phyloP scores from a whole-genome alignment of 176 grass and related monocot genomes.

The Puccinellia tenuiflora region DNA sequence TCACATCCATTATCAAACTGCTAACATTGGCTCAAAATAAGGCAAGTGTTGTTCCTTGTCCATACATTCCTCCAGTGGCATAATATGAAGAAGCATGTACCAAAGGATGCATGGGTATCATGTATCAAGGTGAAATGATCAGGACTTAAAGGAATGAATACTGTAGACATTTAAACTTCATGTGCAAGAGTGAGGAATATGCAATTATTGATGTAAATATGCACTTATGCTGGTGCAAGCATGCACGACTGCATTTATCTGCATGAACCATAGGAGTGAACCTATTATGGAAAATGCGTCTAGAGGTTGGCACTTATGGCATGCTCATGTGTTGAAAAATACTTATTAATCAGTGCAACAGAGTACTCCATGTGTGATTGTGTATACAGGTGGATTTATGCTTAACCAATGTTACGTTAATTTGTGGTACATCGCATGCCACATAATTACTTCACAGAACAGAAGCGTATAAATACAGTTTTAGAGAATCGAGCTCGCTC shows the following conservation, averaged over 20 bases:
- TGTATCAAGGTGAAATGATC: neutral
- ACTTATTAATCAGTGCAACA: neutral
- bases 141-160: neutral
- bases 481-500: neutral
- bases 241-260: conserved; percentile 8
- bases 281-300: conserved; percentile 6
- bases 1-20: neutral
- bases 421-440: neutral
- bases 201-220: neutral
- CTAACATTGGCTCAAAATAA: conserved; percentile 8
- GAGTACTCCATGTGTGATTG: neutral
- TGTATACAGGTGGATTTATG: neutral
- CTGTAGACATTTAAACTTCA: neutral
- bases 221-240: neutral
- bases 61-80: neutral
- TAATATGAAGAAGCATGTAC: conserved; percentile 2
- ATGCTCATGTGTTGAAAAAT: neutral
- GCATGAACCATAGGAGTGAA: neutral
- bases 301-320: neutral
- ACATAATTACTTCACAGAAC: neutral
- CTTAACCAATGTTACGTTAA: neutral
- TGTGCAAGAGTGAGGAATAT: neutral
- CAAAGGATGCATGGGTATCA: neutral
- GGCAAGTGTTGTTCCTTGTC: neutral
- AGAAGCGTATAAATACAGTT: neutral